A percentile compares a stretch with the other conserved stretches of the same genome.
These are phyloP conservation scores for Daldinia bambusicola DNA, from an alignment of 495 filamentous ascomycete species.

Conservation along the genomic window DNA sequence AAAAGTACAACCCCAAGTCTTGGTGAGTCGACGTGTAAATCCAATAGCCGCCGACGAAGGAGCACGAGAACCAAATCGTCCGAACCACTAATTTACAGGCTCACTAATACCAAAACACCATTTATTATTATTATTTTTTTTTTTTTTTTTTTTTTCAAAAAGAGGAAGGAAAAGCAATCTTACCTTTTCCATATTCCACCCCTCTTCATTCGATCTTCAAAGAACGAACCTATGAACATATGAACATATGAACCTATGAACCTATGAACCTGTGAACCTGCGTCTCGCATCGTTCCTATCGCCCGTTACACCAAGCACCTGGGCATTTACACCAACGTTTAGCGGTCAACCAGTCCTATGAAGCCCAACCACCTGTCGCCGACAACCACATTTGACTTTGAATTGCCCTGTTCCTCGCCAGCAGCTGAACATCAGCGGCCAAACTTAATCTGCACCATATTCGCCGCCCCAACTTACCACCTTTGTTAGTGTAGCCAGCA, in stretches of 20 bases:
- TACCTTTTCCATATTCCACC: neutral
- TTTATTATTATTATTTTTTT: neutral
- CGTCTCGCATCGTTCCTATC: slow-evolving; percentile 9
- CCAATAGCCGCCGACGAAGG: slow-evolving; percentile 40
- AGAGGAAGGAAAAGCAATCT: neutral
- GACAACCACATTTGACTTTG: slow-evolving; percentile 35
- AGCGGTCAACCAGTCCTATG: slow-evolving; percentile 45
- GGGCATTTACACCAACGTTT: slow-evolving; percentile 5
- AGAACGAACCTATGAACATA: no score
- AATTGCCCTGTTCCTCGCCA: slow-evolving; percentile 33
- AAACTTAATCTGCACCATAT: slow-evolving; percentile 39
- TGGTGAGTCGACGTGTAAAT: slow-evolving; percentile 44
- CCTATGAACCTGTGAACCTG: neutral
- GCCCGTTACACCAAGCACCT: slow-evolving; percentile 39
- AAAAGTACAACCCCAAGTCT: slow-evolving; percentile 36
- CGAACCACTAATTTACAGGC: slow-evolving; percentile 13
- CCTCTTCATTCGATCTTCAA: neutral
- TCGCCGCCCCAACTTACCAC: slow-evolving; percentile 30
- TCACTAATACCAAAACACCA: slow-evolving; percentile 5
- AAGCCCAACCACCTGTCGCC: slow-evolving; percentile 46
- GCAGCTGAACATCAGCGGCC: slow-evolving; percentile 36
- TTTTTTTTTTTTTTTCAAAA: neutral
- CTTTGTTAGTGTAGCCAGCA: slow-evolving; percentile 4
- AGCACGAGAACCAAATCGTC: slow-evolving; percentile 36
- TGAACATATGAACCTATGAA: neutral